Percentiles rank a stretch among this genome's conserved stretches.
Evolutionary conservation across 2,329 filamentous ascomycete genomes (phyloP).

Genomic region (Aspergillus novoparasiticus): DNA sequence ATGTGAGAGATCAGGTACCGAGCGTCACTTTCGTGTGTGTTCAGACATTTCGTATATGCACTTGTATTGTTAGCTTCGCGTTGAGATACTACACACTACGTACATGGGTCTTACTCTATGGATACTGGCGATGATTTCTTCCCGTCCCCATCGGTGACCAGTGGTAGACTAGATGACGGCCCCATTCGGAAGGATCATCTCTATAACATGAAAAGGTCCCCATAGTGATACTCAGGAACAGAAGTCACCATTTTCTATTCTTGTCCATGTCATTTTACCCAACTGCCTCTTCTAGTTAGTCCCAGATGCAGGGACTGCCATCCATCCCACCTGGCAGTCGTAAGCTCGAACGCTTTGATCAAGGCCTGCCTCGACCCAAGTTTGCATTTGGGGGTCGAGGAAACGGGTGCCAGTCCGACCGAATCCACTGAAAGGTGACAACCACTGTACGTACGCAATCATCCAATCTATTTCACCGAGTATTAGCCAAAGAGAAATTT

Average conservation of each 20-base stretch:
- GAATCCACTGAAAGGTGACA: neutral
- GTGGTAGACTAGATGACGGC: neutral
- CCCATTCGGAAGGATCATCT: slow-evolving; percentile 1
- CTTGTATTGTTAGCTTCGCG: neutral
- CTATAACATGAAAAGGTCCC: neutral
- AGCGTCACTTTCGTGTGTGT: neutral
- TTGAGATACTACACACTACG: neutral
- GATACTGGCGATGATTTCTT: neutral
- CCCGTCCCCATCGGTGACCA: neutral
- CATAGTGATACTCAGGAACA: slow-evolving; percentile 7
- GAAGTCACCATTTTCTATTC: neutral
- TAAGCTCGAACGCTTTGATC: slow-evolving; percentile 4
- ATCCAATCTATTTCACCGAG: neutral
- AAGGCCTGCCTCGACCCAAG: neutral
- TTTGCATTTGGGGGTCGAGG: neutral
- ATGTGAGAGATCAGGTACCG: slow-evolving; percentile 12
- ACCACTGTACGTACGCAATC: neutral
- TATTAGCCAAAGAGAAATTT: neutral
- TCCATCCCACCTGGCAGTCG: slow-evolving; percentile 3
- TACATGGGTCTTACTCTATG: neutral
- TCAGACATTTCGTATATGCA: slow-evolving; percentile 1
- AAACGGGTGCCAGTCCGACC: neutral
- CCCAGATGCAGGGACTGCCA: slow-evolving; percentile 8
- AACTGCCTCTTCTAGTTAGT: slow-evolving; percentile 9
- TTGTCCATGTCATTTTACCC: neutral